Base-by-base conservation (phyloP, 345 rosid species). In the Anacardium occidentale region DNA sequence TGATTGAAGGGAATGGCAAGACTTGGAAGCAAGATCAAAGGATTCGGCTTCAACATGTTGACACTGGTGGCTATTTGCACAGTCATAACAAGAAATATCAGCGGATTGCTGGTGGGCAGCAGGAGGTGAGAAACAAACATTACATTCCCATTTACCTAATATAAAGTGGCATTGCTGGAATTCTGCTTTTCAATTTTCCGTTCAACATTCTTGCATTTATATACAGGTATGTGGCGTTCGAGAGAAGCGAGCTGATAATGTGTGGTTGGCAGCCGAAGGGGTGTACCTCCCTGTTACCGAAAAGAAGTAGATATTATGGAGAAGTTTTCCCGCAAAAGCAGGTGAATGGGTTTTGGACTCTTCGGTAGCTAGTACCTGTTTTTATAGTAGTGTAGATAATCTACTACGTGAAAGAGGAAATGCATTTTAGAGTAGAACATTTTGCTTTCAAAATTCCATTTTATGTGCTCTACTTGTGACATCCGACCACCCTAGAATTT, bases 31-130 rank as follows among this genome's bases (percentile, higher is more conserved):
- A 93, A 77, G 88, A 93, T 77, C 99, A 96, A 81, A 86, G 79
- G 84, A 80, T 96, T 48, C 85, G 99, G 40, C 91, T 96, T 79
- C 99, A 91, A 40, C 99, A 96, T 79, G 82, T 96, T 60, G 99
- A 96, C 85, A 96, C 99, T 8, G 77, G 89, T 51, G 99, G 97
- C 64, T 96, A 89, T 77, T 83, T 96, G 53, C 99, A 96, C 74
- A 93, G 99, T 75, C 99, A 96, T 67, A 91, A 91, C 88, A 96
- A 93, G 86, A 96, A 90, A 78, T 96, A 93, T 85, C 84, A 87
- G 71, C 86, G 98, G n/a, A 90, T 93, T 59, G 99, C 98, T 62
- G 99, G 99, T 67, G 98, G 97, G n/a, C 99, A 96, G 77, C 99
- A 96, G 76, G 99, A 96, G 97, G 98, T 93, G 75, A 79, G 79